Conservation (phyloP, 1,284 basidiomycete genomes). For the Malassezia sympodialis region DNA sequence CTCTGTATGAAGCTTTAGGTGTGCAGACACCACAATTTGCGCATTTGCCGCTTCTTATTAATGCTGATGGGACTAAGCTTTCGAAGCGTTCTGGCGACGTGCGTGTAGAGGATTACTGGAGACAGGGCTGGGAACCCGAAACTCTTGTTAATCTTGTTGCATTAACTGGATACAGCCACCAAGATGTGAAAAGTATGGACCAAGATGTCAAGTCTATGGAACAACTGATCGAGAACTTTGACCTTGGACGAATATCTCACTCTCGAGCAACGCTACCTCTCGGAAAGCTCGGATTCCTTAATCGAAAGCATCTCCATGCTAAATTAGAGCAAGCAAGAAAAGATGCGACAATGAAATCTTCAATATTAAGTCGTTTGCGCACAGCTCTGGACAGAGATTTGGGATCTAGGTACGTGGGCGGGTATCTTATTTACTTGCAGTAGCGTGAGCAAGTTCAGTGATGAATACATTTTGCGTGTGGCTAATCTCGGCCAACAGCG, state of each 20-base stretch:
- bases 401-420: not conserved
- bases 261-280: conserved; percentile 33
- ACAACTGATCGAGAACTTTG: conserved; percentile 29
- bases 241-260: conserved; percentile 31
- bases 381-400: not conserved
- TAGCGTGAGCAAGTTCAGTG: not conserved
- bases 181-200: conserved; percentile 15
- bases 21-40: conserved; percentile 69
- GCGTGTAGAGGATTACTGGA: conserved; percentile 72
- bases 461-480: conserved; percentile 4
- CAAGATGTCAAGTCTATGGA: conserved; percentile 33
- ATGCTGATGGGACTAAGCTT: conserved; percentile 84
- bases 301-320: conserved; percentile 26
- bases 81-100: conserved; percentile 87
- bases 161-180: conserved; percentile 70
- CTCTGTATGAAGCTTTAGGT: conserved; percentile 70
- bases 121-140: conserved; percentile 75
- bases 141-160: conserved; percentile 88
- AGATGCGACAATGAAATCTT: not conserved
- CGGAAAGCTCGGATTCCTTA: conserved; percentile 37
- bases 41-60: conserved; percentile 81
- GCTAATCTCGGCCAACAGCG: conserved; percentile 7
- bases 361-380: conserved; percentile 6
- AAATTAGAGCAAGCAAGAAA: conserved; percentile 19
- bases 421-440: not conserved